Evolutionary conservation across 176 grass and related monocot genomes (phyloP), one percentile per base, ranked within the genome.

Genomic region (Bolboschoenus planiculmis): DNA sequence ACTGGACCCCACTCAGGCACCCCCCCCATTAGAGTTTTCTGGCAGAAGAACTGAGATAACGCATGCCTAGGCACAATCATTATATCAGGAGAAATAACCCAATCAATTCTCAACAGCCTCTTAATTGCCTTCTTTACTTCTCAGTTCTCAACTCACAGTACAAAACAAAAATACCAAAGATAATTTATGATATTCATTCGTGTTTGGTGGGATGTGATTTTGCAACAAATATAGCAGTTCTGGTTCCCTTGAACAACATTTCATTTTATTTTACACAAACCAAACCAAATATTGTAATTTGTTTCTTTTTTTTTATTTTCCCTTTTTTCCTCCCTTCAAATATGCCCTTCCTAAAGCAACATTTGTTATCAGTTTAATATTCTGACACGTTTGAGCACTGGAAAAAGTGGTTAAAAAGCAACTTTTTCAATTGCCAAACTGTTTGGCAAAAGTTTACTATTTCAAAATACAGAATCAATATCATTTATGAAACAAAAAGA

Each of bases 31-130:
- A n/a, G n/a, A n/a, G n/a, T n/a, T n/a, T n/a, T n/a, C n/a, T n/a
- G n/a, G 42, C 42, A 44, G 1, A 56, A 20, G 31, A 34, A 66
- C 61, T 65, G 61, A 65, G 61, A 65, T 65, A 65, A 23, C 36
- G 66, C 66, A 71, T 42, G 66, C 66, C 36, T 21, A 71, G 36
- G 20, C 66, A 43, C 66, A 71, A 43, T 71, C n/a, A 71, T 71
- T 43, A 20, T 1, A 43, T 23, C 66, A 44, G 37, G 35, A 71
- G 66, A 71, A 71, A 43, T n/a, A n/a, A n/a, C n/a, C n/a, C n/a
- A n/a, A n/a, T n/a, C n/a, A n/a, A n/a, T n/a, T n/a, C 42, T 14
- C 59, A 62, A 61, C 54, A 56, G 10, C 27, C 27, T 30, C 24
- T 18, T 13, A n/a, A n/a, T n/a, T n/a, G n/a, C n/a, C n/a, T n/a